Evolutionary conservation across 2,329 filamentous ascomycete species (phyloP), one percentile per base, ranked within the genome.

Genomic region (Epicoccum nigrum): DNA sequence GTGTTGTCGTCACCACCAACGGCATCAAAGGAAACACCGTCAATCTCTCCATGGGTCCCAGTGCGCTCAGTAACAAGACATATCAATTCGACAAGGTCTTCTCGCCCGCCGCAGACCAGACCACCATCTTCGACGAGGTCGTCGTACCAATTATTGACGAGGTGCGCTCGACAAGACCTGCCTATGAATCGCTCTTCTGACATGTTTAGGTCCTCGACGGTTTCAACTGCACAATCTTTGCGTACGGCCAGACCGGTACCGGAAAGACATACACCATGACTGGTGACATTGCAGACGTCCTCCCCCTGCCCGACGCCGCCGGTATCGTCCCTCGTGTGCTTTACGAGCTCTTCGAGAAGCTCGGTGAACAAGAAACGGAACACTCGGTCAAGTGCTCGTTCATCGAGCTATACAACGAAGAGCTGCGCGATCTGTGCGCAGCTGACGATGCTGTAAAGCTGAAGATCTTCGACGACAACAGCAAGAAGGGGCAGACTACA

Each of bases 261-360:
- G 94, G 94, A 64, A 99, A 99, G 74, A 99, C 94, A 12, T 99
- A 99, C 74, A 99, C 94, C 19, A 99, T 99, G 94, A 96, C 93
- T 0, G 94, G 94, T 47, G 93, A 99, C 73, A 97, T 99, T 85
- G 90, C 84, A 12, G 90, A 97, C 63, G 90, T 92, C 30, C 91
- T 93, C 1, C 86, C 96, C 53, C 81, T 96, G 12, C 93, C 93
- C 1, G 94, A 97, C 69, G 88, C 86, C 31, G 94, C 95, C 21
- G 94, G 94, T 64, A 97, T 99, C 63, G 94, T 99, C 56, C 95
- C 95, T 19, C 87, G 95, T 40, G 91, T 92, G 0, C 79, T 99
- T 0, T 88, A 97, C 66, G 84, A 89, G 0, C 81, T 99, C 0
- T 99, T 99, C 74, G 83, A 84, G 60, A 93, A 90, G 68, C 84